Evolutionary conservation across 2,329 filamentous ascomycete species (phyloP).

Genomic region (Alternaria ethzedia): DNA sequence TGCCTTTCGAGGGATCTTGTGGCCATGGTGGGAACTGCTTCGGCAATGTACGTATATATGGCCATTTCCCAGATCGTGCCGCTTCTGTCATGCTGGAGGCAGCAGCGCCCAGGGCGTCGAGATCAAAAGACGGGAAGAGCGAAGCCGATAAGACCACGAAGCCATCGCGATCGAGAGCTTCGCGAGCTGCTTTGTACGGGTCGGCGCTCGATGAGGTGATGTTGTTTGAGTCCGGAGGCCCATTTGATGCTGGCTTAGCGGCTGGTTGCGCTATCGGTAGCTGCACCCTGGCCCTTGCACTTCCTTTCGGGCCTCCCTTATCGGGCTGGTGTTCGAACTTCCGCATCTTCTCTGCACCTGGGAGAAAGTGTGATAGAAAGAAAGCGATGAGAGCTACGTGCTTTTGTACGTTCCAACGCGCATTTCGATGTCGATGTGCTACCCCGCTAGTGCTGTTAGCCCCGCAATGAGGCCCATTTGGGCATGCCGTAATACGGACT

Average conservation of each 20-base stretch:
- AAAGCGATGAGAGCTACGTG: background rate
- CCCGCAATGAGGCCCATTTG: background rate
- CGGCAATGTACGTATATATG: slow-evolving; percentile 79
- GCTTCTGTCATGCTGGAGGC: slow-evolving; percentile 63
- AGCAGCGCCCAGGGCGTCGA: slow-evolving; percentile 66
- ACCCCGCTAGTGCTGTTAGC: slow-evolving; percentile 6
- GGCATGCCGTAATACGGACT: background rate
- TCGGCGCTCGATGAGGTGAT: slow-evolving; percentile 17
- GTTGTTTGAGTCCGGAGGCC: slow-evolving; percentile 5
- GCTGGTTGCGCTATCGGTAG: slow-evolving; percentile 16
- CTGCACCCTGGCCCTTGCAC: slow-evolving; percentile 14
- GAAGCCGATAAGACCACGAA: slow-evolving; percentile 75
- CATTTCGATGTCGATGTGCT: background rate
- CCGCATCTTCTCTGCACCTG: background rate
- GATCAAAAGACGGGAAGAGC: slow-evolving; percentile 57
- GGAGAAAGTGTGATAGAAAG: background rate
- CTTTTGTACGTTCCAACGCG: background rate
- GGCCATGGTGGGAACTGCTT: slow-evolving; percentile 93
- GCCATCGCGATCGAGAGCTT: slow-evolving; percentile 71
- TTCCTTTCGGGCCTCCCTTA: slow-evolving; percentile 14
- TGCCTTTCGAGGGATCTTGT: slow-evolving; percentile 65
- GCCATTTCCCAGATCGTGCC: slow-evolving; percentile 77
- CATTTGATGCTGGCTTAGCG: slow-evolving; percentile 1
- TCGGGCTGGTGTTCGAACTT: slow-evolving; percentile 16
- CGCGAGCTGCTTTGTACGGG: slow-evolving; percentile 48